Percentiles rank a stretch among this genome's conserved stretches.
Conservation (phyloP, 176 grass and related monocot species). For the Rhynchospora breviuscula region DNA sequence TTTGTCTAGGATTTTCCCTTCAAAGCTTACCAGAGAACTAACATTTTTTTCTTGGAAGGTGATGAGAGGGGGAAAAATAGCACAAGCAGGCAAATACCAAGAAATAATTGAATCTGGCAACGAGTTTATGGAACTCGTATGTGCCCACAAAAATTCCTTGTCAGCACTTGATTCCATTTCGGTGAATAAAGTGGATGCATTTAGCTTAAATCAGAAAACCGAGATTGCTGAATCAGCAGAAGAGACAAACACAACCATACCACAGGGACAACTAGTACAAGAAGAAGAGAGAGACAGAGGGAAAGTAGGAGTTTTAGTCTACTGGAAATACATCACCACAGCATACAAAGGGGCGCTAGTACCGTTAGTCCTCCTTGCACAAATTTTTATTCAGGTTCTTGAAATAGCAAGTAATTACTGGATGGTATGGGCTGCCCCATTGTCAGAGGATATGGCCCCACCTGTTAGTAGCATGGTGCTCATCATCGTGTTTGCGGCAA, state of each 20-base stretch:
- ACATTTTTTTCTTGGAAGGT: conserved; percentile 17
- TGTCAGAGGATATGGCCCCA: conserved; percentile 32
- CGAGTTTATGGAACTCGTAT: conserved; percentile 77
- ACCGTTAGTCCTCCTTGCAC: conserved; percentile 43
- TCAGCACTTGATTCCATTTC: conserved; percentile 39
- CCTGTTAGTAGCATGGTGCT: conserved; percentile 30
- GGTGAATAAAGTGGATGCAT: background rate
- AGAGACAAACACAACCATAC: conserved; percentile 11
- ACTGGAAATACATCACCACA: conserved; percentile 56
- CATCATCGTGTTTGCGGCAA: conserved; percentile 40
- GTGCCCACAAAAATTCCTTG: conserved; percentile 67
- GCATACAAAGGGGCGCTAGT: conserved; percentile 54
- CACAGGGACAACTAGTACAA: conserved; percentile 54
- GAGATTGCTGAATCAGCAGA: conserved; percentile 35
- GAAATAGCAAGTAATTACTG: conserved; percentile 58
- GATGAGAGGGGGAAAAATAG: conserved; percentile 72
- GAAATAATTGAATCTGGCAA: conserved; percentile 50
- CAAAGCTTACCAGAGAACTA: background rate
- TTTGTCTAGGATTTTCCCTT: background rate
- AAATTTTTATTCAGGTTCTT: conserved; percentile 50
- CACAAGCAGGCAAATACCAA: conserved; percentile 63
- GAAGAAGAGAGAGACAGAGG: conserved; percentile 80
- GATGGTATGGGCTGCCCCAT: conserved; percentile 55
- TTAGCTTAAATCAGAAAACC: conserved; percentile 27
- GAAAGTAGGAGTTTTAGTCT: conserved; percentile 49